Evolutionary conservation across 345 rosid species (phyloP).

Genomic region (Erodium maritimum): DNA sequence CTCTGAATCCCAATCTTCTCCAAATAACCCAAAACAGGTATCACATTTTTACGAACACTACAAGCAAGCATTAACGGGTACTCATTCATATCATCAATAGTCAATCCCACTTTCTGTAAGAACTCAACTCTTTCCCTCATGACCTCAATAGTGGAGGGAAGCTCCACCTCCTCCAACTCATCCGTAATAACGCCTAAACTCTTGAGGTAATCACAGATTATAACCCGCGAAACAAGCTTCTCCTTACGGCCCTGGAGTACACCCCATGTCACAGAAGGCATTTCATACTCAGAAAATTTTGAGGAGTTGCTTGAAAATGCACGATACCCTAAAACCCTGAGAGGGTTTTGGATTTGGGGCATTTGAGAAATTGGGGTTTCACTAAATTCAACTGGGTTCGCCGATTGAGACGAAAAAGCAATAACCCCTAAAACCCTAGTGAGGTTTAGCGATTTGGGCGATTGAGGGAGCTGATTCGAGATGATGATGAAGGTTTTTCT

Average conservation of each 20-base stretch:
- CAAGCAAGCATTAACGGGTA: conserved; percentile 78
- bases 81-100: conserved; percentile 71
- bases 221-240: conserved; percentile 78
- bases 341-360: too few relatives aligned
- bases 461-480: too few relatives aligned
- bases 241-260: conserved; percentile 80
- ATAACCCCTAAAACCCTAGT: too few relatives aligned
- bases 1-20: conserved; percentile 67
- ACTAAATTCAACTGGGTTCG: too few relatives aligned
- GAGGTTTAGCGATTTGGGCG: too few relatives aligned
- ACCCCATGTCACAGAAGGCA: conserved; percentile 97
- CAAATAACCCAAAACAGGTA: conserved; percentile 78
- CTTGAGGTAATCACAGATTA: conserved; percentile 78
- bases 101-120: conserved; percentile 64
- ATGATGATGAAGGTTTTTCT: too few relatives aligned
- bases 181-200: conserved; percentile 73
- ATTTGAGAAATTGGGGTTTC: too few relatives aligned
- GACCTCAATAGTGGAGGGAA: conserved; percentile 82
- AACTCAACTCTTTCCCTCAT: conserved; percentile 82
- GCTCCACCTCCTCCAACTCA: conserved; percentile 64
- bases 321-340: neutral
- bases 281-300: conserved; percentile 77
- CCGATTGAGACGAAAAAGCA: too few relatives aligned
- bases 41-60: conserved; percentile 74
- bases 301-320: conserved; percentile 50